Percentiles rank a stretch among this genome's conserved stretches.
These are phyloP conservation scores for Populus hybrid DNA, from an alignment of 441 rosid species.

Conservation along the genomic window DNA sequence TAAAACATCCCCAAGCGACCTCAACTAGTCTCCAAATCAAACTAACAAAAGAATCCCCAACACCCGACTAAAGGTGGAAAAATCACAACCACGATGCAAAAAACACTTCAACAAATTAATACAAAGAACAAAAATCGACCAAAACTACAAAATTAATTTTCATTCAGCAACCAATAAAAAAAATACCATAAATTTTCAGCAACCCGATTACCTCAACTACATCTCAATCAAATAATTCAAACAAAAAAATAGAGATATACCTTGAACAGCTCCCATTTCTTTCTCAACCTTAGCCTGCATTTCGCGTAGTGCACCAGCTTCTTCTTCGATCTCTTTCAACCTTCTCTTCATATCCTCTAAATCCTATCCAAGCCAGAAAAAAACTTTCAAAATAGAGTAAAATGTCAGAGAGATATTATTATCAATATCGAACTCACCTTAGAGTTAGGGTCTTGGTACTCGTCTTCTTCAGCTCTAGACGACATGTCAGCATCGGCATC, in stretches of 20 bases:
- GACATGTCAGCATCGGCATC: constrained; percentile 77
- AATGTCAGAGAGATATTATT: background rate
- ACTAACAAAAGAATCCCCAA: background rate
- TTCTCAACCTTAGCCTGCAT: constrained; percentile 99
- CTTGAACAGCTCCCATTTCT: constrained; percentile 92
- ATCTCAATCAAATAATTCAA: background rate
- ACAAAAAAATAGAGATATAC: constrained; percentile 24
- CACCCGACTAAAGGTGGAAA: background rate
- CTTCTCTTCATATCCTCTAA: constrained; percentile 97
- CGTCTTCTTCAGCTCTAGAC: constrained; percentile 56
- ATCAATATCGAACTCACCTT: constrained; percentile 38
- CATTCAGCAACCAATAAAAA: background rate
- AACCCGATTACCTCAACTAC: background rate
- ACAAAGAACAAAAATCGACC: background rate
- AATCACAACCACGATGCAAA: background rate
- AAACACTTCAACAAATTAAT: background rate
- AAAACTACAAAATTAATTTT: background rate
- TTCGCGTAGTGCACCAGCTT: constrained; percentile 96
- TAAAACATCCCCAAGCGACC: background rate
- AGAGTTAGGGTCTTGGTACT: constrained; percentile 51
- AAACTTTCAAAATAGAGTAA: background rate
- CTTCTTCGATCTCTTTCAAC: constrained; percentile 94
- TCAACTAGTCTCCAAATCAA: background rate
- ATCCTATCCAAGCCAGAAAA: constrained; percentile 46
- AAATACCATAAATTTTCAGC: background rate